These are phyloP conservation scores for Saccharomyces paradoxus DNA, from an alignment of 805 yeast species.

Conservation along the genomic window DNA sequence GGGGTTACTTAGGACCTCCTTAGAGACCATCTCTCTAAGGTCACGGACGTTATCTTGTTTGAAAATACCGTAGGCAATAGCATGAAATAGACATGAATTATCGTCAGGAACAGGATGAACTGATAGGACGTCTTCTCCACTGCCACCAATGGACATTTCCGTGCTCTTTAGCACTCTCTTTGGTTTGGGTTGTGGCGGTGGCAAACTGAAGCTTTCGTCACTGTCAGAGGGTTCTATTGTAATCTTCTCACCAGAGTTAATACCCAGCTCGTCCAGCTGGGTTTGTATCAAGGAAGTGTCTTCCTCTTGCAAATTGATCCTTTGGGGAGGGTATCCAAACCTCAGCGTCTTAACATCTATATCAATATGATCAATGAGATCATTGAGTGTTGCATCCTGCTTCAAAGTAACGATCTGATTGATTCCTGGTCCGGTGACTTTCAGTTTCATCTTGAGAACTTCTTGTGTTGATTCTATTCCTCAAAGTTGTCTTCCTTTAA, in stretches of 20 bases:
- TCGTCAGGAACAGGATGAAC: conserved; percentile 64
- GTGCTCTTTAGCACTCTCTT: neutral
- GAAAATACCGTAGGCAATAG: conserved; percentile 47
- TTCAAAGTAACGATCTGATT: conserved; percentile 32
- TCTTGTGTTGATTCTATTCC: neutral
- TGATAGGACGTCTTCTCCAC: conserved; percentile 32
- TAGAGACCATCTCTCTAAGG: conserved; percentile 46
- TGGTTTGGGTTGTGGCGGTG: conserved; percentile 5
- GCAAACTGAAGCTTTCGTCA: neutral
- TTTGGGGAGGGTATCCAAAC: conserved; percentile 56
- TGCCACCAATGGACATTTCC: conserved; percentile 4
- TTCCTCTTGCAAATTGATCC: conserved; percentile 28
- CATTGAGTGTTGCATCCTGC: conserved; percentile 31
- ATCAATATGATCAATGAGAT: conserved; percentile 24
- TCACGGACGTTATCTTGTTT: conserved; percentile 25
- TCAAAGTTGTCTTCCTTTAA: neutral
- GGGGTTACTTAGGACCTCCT: conserved; percentile 36
- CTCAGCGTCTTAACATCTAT: conserved; percentile 29
- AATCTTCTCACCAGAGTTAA: conserved; percentile 54
- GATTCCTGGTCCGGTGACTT: conserved; percentile 23
- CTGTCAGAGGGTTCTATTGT: conserved; percentile 10
- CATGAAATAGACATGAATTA: conserved; percentile 68
- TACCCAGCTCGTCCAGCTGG: conserved; percentile 35
- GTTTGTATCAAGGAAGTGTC: conserved; percentile 4
- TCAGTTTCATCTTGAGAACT: conserved; percentile 31